Evolutionary conservation across 495 filamentous ascomycete genomes (phyloP), one percentile per base, ranked within the genome.

Genomic region (Sordaria brevicollis): DNA sequence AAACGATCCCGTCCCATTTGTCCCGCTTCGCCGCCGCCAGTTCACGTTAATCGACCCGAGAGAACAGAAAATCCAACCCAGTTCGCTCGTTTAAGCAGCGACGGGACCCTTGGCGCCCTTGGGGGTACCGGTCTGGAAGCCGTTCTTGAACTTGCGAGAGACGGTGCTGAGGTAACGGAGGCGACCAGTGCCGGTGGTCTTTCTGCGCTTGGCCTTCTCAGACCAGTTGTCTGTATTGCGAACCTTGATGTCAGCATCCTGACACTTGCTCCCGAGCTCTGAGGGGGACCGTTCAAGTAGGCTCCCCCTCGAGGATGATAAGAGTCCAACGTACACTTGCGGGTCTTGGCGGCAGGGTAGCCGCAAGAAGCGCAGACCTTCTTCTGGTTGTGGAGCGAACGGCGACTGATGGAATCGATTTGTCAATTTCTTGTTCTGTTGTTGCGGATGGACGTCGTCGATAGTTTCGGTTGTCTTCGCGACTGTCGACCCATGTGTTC

Each of bases 181-280:
- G 77, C 95, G 89, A 82, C 95, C 95, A 79, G 92, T 92, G 75
- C 95, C 95, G 77, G 92, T 95, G 78, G 94, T 97, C 94, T 97
- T 98, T 91, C 95, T 93, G 83, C 95, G 86, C 91, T 97, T 98
- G 77, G 94, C 96, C 89, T 99, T 99, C 89, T 97, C 93, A 84
- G 91, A 88, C 95, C 95, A 99, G 90, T 99, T 96, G 88, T 90
- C 95, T 99, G 71, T 70, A 39, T 66, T 70, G 31, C 74, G 68
- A 69, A 29, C 65, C 67, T 38, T 65, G 17, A 65, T 68, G 70
- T 74, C 72, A 73, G 68, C 73, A 70, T 70, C 57, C 35, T 37
- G 33, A 13, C 66, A 65, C 41, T 34, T 62, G 19, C 54, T 31
- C 25, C 6, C 25, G 0, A 66, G 67, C 31, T 54, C 21, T 37